Evolutionary conservation across 371 early-diverging fungal species (phyloP).

Genomic region (Apophysomyces sp.): DNA sequence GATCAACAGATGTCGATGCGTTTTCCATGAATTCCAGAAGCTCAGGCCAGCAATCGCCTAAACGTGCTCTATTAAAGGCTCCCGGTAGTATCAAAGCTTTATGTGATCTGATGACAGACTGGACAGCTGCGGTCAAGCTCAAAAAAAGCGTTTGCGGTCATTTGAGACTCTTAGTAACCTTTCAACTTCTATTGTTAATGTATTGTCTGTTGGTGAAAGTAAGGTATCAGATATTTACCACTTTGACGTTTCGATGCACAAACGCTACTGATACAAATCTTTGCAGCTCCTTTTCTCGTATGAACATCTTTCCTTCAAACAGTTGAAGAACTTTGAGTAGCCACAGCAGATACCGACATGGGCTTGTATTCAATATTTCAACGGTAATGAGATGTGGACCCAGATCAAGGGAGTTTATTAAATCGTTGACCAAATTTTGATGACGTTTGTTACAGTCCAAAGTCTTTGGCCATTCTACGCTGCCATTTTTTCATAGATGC

Average conservation of each 20-base stretch:
- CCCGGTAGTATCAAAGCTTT: too few species aligned
- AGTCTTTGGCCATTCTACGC: neutral
- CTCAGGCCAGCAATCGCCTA: too few species aligned
- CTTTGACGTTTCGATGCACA: neutral
- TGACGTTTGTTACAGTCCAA: neutral
- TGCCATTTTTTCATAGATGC: neutral
- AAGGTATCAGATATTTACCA: neutral
- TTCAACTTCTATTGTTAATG: too few species aligned
- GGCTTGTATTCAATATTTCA: neutral
- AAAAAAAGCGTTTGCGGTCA: too few species aligned
- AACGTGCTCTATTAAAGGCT: too few species aligned
- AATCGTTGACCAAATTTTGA: neutral
- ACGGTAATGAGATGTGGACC: neutral
- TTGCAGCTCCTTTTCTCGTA: neutral
- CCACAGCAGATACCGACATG: neutral
- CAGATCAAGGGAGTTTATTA: neutral
- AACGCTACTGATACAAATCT: neutral
- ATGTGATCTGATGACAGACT: too few species aligned
- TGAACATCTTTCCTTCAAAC: neutral
- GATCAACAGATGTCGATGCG: too few species aligned
- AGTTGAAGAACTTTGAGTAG: neutral
- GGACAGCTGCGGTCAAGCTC: too few species aligned
- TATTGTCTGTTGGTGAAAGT: too few species aligned
- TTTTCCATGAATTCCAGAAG: too few species aligned
- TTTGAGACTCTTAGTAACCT: too few species aligned